Conservation (phyloP, 495 filamentous ascomycete species). For the Chaetomium fimeti region DNA sequence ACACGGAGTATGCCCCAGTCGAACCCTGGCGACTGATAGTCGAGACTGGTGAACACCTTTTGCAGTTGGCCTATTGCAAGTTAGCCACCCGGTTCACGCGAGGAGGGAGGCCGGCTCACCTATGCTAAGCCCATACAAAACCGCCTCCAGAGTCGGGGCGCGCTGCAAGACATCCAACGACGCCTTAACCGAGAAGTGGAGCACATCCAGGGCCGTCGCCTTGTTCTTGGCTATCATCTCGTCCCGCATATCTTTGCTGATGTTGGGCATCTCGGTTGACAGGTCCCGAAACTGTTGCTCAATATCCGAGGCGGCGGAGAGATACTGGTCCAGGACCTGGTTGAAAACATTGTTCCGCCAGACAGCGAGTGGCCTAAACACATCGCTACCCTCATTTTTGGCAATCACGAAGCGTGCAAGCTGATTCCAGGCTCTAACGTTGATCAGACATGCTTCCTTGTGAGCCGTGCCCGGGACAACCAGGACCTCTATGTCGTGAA, state of each 20-base stretch:
- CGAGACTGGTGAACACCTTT: conserved; percentile 45
- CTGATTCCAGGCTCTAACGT: conserved; percentile 74
- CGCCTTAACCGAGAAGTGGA: conserved; percentile 41
- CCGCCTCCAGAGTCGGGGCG: conserved; percentile 38
- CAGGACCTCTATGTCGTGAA: conserved; percentile 70
- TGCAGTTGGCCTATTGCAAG: conserved; percentile 40
- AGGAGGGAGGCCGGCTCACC: conserved; percentile 32
- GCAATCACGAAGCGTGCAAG: conserved; percentile 74
- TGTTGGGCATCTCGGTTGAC: conserved; percentile 38
- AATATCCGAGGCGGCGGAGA: conserved; percentile 50
- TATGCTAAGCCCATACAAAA: conserved; percentile 40
- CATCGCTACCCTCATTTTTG: conserved; percentile 50
- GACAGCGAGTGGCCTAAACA: conserved; percentile 59
- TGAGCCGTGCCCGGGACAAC: conserved; percentile 80
- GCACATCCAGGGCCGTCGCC: conserved; percentile 46
- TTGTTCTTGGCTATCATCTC: conserved; percentile 46
- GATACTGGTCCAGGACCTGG: conserved; percentile 50
- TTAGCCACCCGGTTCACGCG: background rate
- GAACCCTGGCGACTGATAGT: conserved; percentile 38
- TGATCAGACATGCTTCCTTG: conserved; percentile 80
- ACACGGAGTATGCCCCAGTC: conserved; percentile 46
- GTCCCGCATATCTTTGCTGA: conserved; percentile 42
- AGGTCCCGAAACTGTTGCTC: conserved; percentile 47
- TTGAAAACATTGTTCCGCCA: conserved; percentile 64
- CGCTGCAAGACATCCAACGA: conserved; percentile 44